Evolutionary conservation across 192 early-diverging fungal genomes (phyloP).

Genomic region (Coemansia sp.): DNA sequence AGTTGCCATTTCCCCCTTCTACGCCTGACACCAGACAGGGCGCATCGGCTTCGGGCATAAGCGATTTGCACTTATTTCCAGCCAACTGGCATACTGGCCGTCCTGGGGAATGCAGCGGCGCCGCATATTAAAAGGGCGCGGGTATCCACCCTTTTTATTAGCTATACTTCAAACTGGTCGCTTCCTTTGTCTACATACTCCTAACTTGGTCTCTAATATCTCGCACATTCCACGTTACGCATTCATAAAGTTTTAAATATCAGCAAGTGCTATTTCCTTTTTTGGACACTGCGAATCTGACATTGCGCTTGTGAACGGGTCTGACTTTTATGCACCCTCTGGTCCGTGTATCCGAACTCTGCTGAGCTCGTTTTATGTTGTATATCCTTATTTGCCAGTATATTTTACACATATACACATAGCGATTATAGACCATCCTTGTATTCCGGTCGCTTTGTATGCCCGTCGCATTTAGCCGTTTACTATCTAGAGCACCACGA

Average conservation of each 20-base stretch:
- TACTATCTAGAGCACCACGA: background rate
- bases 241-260: background rate
- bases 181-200: background rate
- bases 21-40: background rate
- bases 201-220: background rate
- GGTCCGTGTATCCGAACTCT: background rate
- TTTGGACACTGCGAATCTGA: constrained; percentile 3
- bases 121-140: constrained; percentile 10
- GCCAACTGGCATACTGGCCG: background rate
- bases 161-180: background rate
- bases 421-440: background rate
- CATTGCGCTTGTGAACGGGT: background rate
- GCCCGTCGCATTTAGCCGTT: background rate
- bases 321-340: background rate
- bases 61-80: background rate
- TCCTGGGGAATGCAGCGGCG: background rate
- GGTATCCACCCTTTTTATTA: constrained; percentile 1
- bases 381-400: background rate
- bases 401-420: background rate
- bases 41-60: background rate
- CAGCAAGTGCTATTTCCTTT: constrained; percentile 4
- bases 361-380: background rate
- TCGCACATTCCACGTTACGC: background rate
- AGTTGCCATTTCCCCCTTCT: background rate
- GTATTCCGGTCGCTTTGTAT: background rate